These are phyloP conservation scores for Fusarium graminum DNA, from an alignment of 2,329 filamentous ascomycete species.

Conservation along the genomic window DNA sequence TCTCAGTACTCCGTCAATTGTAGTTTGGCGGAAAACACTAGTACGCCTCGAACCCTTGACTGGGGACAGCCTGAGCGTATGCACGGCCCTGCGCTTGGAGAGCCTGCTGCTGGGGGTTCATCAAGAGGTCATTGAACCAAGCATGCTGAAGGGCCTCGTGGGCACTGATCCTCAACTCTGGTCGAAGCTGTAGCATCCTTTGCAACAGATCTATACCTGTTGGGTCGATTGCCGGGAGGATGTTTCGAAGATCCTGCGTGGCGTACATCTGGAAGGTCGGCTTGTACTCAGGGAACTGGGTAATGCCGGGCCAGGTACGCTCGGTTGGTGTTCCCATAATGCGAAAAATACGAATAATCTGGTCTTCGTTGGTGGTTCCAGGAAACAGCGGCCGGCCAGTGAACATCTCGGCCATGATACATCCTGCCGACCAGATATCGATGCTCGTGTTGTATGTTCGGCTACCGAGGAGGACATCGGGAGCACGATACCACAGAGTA, in stretches of 20 bases:
- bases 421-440: conserved; percentile 98
- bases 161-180: conserved; percentile 91
- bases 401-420: conserved; percentile 99
- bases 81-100: conserved; percentile 59
- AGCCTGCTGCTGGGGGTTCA: conserved; percentile 63
- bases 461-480: conserved; percentile 92
- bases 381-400: conserved; percentile 95
- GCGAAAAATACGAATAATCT: conserved; percentile 95
- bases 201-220: conserved; percentile 88
- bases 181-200: conserved; percentile 91
- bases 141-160: conserved; percentile 88
- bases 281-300: conserved; percentile 97
- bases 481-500: conserved; percentile 96
- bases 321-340: conserved; percentile 99
- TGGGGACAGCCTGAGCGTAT: conserved; percentile 57
- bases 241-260: conserved; percentile 87
- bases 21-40: conserved; percentile 38
- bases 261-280: conserved; percentile 93
- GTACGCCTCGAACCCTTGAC: conserved; percentile 56
- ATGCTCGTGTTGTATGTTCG: conserved; percentile 99
- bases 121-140: conserved; percentile 86
- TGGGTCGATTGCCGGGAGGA: conserved; percentile 90
- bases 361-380: conserved; percentile 97
- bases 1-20: neutral
- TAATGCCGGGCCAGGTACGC: conserved; percentile 94